Evolutionary conservation across 768 basidiomycete species (phyloP), one percentile per base, ranked within the genome.

Genomic region (Leccinum subgranulosum): DNA sequence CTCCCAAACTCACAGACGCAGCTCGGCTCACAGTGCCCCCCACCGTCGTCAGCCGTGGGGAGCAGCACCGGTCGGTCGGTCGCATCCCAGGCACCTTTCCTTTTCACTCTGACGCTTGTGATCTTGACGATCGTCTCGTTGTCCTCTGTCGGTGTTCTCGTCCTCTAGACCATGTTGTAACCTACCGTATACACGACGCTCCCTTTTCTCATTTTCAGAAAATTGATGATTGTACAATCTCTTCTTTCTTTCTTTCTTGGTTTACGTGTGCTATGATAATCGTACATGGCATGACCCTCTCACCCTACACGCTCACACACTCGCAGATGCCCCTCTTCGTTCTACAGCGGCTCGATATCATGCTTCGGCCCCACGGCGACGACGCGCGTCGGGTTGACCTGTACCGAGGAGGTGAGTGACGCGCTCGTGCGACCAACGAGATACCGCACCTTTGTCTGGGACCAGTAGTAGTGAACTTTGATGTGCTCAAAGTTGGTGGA

Each of bases 401-500:
- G 62, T 9, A 17, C 7, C n/a, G 11, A 27, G 17, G 49, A 27
- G 11, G 48, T 66, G 50, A 67, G 54, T 14, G 28, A 51, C 9
- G 17, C 11, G 5, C 10, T 6, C 10, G 11, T 0, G 28, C 17
- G 19, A 3, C n/a, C 23, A 27, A 39, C 4, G 15, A 14, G 10
- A 55, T 3, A 49, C 25, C 12, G 4, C 1, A 71, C 73, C 67
- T 50, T 53, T 33, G 48, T 65, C 58, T 67, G 67, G 21, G 74
- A 74, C 72, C 71, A 75, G 28, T 75, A 79, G 55, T 79, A 78
- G 56, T 73, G 69, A 29, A 64, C 68, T 63, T 79, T 79, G 73
- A 81, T 79, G 73, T 97, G 95, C 15, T 90, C 83, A 68, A 98
- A 98, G 68, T 94, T 79, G 39, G 94, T 95, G 17, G 87, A 85